Evolutionary conservation across 371 early-diverging fungal species (phyloP).

Genomic region (Mucor lusitanicus): DNA sequence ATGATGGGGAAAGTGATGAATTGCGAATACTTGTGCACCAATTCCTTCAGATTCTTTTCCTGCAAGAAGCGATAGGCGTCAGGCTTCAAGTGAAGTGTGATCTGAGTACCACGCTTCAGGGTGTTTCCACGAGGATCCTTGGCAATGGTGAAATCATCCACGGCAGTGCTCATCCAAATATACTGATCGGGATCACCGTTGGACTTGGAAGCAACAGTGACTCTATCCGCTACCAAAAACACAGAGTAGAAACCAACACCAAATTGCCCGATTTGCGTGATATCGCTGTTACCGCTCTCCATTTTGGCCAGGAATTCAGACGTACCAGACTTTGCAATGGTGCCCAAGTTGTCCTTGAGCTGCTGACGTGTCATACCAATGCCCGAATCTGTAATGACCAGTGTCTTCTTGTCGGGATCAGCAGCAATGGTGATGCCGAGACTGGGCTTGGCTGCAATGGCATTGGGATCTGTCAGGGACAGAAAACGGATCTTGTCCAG

Average conservation of each 20-base stretch:
- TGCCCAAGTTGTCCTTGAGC: conserved; percentile 91
- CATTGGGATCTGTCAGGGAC: conserved; percentile 70
- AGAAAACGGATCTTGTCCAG: conserved; percentile 90
- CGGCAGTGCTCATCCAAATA: conserved; percentile 84
- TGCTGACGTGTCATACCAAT: conserved; percentile 96
- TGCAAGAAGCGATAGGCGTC: conserved; percentile 86
- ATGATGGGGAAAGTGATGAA: conserved; percentile 95
- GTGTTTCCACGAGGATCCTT: conserved; percentile 88
- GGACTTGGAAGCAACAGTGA: conserved; percentile 91
- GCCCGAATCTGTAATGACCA: conserved; percentile 92
- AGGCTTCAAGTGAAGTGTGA: conserved; percentile 87
- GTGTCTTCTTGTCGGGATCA: conserved; percentile 63
- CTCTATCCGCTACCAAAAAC: conserved; percentile 94
- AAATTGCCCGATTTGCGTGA: conserved; percentile 94
- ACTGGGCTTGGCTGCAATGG: conserved; percentile 55
- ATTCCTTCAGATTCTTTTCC: conserved; percentile 56
- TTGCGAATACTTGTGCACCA: conserved; percentile 88
- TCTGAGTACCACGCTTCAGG: conserved; percentile 85
- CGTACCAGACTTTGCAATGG: conserved; percentile 93
- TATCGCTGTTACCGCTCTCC: conserved; percentile 57
- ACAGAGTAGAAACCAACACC: conserved; percentile 98
- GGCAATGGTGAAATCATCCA: conserved; percentile 81
- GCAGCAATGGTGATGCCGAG: conserved; percentile 78
- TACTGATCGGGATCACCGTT: conserved; percentile 78
- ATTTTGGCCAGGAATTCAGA: conserved; percentile 80